Evolutionary conservation across 345 rosid species (phyloP).

Genomic region (Linum tenue): DNA sequence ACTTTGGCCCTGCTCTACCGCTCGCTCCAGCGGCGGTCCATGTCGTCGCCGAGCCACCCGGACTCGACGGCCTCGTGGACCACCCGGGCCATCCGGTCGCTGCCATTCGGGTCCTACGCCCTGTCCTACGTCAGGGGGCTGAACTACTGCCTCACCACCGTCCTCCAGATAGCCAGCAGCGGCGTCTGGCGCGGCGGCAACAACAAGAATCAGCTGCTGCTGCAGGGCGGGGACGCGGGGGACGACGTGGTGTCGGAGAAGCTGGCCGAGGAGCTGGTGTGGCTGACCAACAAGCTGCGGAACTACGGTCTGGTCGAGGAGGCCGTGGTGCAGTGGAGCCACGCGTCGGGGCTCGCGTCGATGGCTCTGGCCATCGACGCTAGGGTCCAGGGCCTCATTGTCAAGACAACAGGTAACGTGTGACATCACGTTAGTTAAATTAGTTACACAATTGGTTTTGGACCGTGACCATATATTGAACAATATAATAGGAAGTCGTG

Average conservation of each 20-base stretch:
- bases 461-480: too few species aligned
- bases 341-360: slow-evolving; percentile 52
- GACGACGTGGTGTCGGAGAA: slow-evolving; percentile 50
- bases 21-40: slow-evolving; percentile 23
- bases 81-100: slow-evolving; percentile 28
- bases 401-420: slow-evolving; percentile 50
- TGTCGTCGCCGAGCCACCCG: neutral
- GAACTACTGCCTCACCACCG: slow-evolving; percentile 26
- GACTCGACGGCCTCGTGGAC: slow-evolving; percentile 29
- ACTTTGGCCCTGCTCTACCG: slow-evolving; percentile 40
- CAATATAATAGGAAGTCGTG: too few species aligned
- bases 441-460: too few species aligned
- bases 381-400: slow-evolving; percentile 54
- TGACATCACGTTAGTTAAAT: too few species aligned
- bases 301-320: slow-evolving; percentile 46
- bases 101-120: slow-evolving; percentile 47
- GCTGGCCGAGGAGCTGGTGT: slow-evolving; percentile 59
- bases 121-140: slow-evolving; percentile 43
- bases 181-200: slow-evolving; percentile 12
- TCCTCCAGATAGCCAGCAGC: slow-evolving; percentile 23
- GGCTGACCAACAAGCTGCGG: slow-evolving; percentile 51
- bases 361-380: slow-evolving; percentile 47
- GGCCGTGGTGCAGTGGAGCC: slow-evolving; percentile 65
- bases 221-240: slow-evolving; percentile 1
- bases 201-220: slow-evolving; percentile 16